Evolutionary conservation across 1,139 yeast species (phyloP).

Genomic region (Lodderomyces margitis): DNA sequence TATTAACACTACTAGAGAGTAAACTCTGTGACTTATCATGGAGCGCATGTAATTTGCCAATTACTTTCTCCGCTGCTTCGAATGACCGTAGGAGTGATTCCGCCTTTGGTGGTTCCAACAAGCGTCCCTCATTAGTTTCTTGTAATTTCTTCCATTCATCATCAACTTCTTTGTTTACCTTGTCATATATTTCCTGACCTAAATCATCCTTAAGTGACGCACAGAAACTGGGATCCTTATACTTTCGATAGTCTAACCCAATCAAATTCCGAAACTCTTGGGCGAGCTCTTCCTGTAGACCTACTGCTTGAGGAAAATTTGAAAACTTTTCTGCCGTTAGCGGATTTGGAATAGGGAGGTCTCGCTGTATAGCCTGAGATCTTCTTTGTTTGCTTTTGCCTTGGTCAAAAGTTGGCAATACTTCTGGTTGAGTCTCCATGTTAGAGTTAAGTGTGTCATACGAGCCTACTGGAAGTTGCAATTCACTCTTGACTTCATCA

Average conservation of each 20-base stretch:
- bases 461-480: neutral
- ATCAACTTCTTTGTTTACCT: constrained; percentile 30
- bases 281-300: constrained; percentile 27
- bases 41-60: constrained; percentile 10
- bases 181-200: constrained; percentile 32
- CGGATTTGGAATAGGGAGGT: constrained; percentile 50
- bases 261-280: constrained; percentile 39
- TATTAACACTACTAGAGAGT: too few species aligned
- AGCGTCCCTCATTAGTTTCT: neutral
- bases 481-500: constrained; percentile 20
- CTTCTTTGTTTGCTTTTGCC: constrained; percentile 34
- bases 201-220: constrained; percentile 35
- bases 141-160: constrained; percentile 17
- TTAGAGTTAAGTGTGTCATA: too few species aligned
- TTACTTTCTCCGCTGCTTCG: constrained; percentile 9
- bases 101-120: neutral
- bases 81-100: constrained; percentile 7
- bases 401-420: too few species aligned
- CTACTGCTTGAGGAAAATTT: neutral
- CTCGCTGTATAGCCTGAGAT: constrained; percentile 51
- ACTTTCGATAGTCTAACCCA: constrained; percentile 47
- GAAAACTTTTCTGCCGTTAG: constrained; percentile 9
- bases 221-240: constrained; percentile 21
- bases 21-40: constrained; percentile 4
- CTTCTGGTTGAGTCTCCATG: too few species aligned